Evolutionary conservation across 2,329 filamentous ascomycete genomes (phyloP).

Genomic region (Pestalotiopsis sp.): DNA sequence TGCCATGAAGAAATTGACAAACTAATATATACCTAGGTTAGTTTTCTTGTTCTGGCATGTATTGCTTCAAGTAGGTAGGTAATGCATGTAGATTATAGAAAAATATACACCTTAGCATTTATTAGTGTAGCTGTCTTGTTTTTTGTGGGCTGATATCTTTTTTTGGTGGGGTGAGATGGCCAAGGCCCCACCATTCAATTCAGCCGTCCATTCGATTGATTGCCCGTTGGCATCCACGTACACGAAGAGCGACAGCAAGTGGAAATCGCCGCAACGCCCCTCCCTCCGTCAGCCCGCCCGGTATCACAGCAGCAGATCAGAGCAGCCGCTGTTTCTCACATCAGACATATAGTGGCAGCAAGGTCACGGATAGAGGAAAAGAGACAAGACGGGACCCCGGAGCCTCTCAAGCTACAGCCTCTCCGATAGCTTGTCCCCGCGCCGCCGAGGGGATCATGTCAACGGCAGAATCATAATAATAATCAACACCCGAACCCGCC

Average conservation of each 20-base stretch:
- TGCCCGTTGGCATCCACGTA: not conserved
- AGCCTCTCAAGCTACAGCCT: too few relatives aligned
- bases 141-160: slow-evolving; percentile 6
- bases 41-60: too few relatives aligned
- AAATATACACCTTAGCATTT: too few relatives aligned
- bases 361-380: too few relatives aligned
- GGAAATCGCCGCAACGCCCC: not conserved
- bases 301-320: not conserved
- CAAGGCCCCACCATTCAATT: not conserved
- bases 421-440: not conserved
- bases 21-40: too few relatives aligned
- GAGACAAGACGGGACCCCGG: too few relatives aligned
- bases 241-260: not conserved
- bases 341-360: too few relatives aligned
- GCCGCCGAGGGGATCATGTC: not conserved
- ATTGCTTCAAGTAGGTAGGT: too few relatives aligned
- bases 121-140: not conserved
- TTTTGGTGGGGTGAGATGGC: slow-evolving; percentile 5
- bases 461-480: not conserved
- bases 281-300: not conserved
- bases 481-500: not conserved
- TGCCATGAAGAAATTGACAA: too few relatives aligned
- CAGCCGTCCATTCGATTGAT: not conserved
- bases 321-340: too few relatives aligned
- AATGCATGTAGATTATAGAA: too few relatives aligned